Percentiles rank a stretch among this genome's conserved stretches.
Evolutionary conservation across 2,329 filamentous ascomycete species (phyloP).

Genomic region (Fusarium sp.): DNA sequence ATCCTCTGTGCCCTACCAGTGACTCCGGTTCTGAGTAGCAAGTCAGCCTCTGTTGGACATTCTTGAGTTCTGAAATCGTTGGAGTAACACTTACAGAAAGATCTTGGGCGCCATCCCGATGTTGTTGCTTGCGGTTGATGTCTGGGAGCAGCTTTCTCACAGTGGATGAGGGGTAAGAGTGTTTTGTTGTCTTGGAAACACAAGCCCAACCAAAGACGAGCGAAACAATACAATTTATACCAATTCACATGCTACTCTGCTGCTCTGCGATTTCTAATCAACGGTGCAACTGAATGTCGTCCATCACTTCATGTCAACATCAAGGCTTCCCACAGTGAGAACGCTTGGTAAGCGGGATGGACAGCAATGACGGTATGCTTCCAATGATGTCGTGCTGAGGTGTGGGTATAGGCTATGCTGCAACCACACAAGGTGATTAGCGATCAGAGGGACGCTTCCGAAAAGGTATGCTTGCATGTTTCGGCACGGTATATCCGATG

Average conservation of each 20-base stretch:
- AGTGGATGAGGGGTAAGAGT: neutral
- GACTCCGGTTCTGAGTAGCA: slow-evolving; percentile 53
- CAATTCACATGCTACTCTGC: neutral
- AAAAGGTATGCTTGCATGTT: neutral
- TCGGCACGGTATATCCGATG: neutral
- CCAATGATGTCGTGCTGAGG: neutral
- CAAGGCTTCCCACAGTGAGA: neutral
- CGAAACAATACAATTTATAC: neutral
- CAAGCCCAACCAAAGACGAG: neutral
- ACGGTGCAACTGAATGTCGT: neutral
- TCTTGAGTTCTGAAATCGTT: neutral
- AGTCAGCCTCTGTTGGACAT: neutral
- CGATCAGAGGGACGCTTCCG: neutral
- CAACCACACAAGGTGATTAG: neutral
- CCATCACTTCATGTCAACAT: neutral
- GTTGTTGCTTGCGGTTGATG: neutral
- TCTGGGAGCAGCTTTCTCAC: neutral
- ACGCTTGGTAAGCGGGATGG: neutral
- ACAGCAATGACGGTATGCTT: neutral
- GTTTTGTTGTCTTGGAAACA: neutral
- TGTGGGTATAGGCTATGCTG: neutral
- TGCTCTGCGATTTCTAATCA: neutral
- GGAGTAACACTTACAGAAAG: slow-evolving; percentile 51
- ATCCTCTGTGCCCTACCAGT: slow-evolving; percentile 49
- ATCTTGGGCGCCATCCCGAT: slow-evolving; percentile 54